Percentiles rank a stretch among this genome's conserved stretches.
These are phyloP conservation scores for Brettanomyces bruxellensis DNA, from an alignment of 805 yeast species.

Conservation along the genomic window DNA sequence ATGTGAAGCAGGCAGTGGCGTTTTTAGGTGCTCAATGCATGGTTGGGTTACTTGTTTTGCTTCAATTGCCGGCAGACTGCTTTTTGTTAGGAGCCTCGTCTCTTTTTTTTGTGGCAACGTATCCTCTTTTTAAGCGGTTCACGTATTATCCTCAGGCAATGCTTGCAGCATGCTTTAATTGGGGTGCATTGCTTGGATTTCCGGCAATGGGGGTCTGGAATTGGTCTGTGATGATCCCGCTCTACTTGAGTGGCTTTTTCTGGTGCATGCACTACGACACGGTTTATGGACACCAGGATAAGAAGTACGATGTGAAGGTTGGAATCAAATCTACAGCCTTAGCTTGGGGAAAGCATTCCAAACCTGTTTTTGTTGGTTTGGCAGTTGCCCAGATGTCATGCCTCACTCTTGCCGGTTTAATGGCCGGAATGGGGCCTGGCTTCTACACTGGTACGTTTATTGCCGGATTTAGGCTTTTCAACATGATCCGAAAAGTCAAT, in stretches of 20 bases:
- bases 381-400: conserved; percentile 60
- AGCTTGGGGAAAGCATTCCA: conserved; percentile 82
- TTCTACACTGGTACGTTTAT: conserved; percentile 57
- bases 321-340: conserved; percentile 95
- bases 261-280: conserved; percentile 98
- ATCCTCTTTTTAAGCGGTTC: conserved; percentile 89
- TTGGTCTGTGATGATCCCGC: conserved; percentile 65
- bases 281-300: conserved; percentile 96
- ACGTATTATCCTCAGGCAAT: conserved; percentile 92
- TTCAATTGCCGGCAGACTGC: conserved; percentile 71
- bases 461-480: conserved; percentile 61
- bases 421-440: conserved; percentile 82
- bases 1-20: conserved; percentile 55
- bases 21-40: conserved; percentile 69
- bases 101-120: conserved; percentile 68
- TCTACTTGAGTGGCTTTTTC: conserved; percentile 65
- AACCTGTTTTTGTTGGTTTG: conserved; percentile 55
- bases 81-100: conserved; percentile 78
- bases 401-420: conserved; percentile 57
- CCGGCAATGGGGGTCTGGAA: conserved; percentile 92
- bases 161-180: conserved; percentile 74
- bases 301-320: conserved; percentile 74
- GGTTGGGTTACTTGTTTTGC: conserved; percentile 63
- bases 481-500: conserved; percentile 66
- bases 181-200: conserved; percentile 92